Percentiles rank a stretch among this genome's conserved stretches.
Evolutionary conservation across 2,329 filamentous ascomycete genomes (phyloP).

Genomic region (Sarocladium oryzae): DNA sequence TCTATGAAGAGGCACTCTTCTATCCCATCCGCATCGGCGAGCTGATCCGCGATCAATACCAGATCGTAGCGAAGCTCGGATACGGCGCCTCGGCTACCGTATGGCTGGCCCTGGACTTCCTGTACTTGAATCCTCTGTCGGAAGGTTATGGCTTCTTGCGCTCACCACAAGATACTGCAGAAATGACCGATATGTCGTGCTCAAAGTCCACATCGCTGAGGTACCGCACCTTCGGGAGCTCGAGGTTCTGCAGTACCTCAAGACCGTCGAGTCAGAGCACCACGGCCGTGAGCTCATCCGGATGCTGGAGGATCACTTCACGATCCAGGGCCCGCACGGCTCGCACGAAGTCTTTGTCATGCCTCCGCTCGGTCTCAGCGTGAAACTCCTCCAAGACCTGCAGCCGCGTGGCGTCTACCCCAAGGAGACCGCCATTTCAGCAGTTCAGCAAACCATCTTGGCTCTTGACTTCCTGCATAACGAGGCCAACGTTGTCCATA

Average conservation of each 20-base stretch:
- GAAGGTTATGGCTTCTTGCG: too few relatives aligned
- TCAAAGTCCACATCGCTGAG: conserved; percentile 25
- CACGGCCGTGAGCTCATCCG: conserved; percentile 15
- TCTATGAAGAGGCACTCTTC: conserved; percentile 16
- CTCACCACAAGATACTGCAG: too few relatives aligned
- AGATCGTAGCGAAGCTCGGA: conserved; percentile 18
- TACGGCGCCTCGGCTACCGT: conserved; percentile 15
- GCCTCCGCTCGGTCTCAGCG: conserved; percentile 14
- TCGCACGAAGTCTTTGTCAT: conserved; percentile 16
- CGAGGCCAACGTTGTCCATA: conserved; percentile 24
- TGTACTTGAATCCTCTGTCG: not conserved
- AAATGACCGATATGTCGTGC: conserved; percentile 20
- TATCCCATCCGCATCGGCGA: conserved; percentile 18
- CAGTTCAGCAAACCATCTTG: conserved; percentile 22
- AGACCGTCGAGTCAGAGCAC: conserved; percentile 10
- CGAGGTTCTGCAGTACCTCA: conserved; percentile 14
- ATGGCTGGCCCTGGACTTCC: not conserved
- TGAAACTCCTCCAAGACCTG: conserved; percentile 21
- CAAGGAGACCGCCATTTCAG: conserved; percentile 23
- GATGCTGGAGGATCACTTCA: conserved; percentile 15
- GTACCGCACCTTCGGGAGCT: conserved; percentile 17
- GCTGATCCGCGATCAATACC: conserved; percentile 15
- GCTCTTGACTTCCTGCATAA: conserved; percentile 29
- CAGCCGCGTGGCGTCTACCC: conserved; percentile 17
- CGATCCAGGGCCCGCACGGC: conserved; percentile 16